phyloP scores from a whole-genome alignment of 441 rosid species.

The Breynia disticha region DNA sequence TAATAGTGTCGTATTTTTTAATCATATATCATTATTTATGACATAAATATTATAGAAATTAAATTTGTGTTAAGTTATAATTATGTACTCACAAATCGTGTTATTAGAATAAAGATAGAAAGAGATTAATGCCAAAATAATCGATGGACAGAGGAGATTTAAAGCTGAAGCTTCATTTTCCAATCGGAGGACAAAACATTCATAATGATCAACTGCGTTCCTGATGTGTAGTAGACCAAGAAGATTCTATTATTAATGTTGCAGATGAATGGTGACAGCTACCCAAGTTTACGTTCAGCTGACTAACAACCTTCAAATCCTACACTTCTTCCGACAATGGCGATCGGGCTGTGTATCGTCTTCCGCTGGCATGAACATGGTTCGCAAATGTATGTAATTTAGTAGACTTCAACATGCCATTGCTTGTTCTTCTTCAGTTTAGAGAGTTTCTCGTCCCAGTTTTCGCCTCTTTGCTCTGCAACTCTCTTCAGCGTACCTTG shows the following conservation, averaged over 20 bases:
- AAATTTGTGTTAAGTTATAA: too few relatives aligned
- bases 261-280: conserved; percentile 17
- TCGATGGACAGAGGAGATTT: too few relatives aligned
- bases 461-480: conserved; percentile 79
- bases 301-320: conserved; percentile 3
- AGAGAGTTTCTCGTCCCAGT: conserved; percentile 94
- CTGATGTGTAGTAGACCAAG: conserved; percentile 9
- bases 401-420: conserved; percentile 98
- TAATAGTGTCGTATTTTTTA: too few relatives aligned
- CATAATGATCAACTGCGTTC: conserved; percentile 3
- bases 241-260: conserved; percentile 18
- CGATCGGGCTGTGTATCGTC: too few relatives aligned
- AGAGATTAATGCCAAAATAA: too few relatives aligned
- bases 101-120: too few relatives aligned
- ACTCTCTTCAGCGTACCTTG: conserved; percentile 84
- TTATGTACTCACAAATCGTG: too few relatives aligned
- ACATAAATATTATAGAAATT: too few relatives aligned
- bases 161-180: too few relatives aligned
- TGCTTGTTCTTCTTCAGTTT: conserved; percentile 95
- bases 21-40: too few relatives aligned
- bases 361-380: neutral
- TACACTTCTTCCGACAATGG: conserved; percentile 6
- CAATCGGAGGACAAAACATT: neutral
- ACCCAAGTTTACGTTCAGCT: conserved; percentile 11
- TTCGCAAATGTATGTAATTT: conserved; percentile 5